A percentile compares a stretch with the other conserved stretches of the same genome.
Evolutionary conservation across 2,329 filamentous ascomycete genomes (phyloP).

Genomic region (Aschersonia sp.): DNA sequence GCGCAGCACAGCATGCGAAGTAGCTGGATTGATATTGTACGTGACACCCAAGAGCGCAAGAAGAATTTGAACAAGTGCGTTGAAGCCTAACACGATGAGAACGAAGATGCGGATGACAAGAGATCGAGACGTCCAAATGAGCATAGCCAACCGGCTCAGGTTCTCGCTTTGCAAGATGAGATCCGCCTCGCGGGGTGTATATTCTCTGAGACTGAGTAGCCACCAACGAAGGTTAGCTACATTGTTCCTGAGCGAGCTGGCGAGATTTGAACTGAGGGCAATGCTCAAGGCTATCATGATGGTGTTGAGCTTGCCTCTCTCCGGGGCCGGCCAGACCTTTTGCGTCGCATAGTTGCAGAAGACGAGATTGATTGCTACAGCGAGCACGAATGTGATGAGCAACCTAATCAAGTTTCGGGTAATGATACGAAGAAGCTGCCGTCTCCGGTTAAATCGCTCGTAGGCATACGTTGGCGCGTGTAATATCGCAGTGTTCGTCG

Average conservation of each 20-base stretch:
- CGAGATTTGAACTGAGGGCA: constrained; percentile 24
- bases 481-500: neutral
- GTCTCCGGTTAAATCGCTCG: neutral
- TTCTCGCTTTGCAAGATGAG: constrained; percentile 9
- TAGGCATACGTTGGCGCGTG: neutral
- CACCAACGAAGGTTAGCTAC: constrained; percentile 28
- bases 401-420: neutral
- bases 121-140: constrained; percentile 17
- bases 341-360: neutral
- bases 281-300: constrained; percentile 27
- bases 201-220: constrained; percentile 20
- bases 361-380: neutral
- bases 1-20: constrained; percentile 13
- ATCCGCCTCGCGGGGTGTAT: constrained; percentile 19
- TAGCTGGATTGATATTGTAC: constrained; percentile 24
- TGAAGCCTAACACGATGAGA: neutral
- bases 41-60: constrained; percentile 12
- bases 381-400: neutral
- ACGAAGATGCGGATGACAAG: constrained; percentile 16
- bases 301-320: constrained; percentile 22
- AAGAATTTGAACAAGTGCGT: neutral
- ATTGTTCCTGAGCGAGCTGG: constrained; percentile 25
- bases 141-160: constrained; percentile 7
- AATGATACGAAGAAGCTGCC: neutral
- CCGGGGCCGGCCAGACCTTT: neutral